These are phyloP conservation scores for Daedaleopsis sinensis DNA, from an alignment of 768 basidiomycete species.

Conservation along the genomic window DNA sequence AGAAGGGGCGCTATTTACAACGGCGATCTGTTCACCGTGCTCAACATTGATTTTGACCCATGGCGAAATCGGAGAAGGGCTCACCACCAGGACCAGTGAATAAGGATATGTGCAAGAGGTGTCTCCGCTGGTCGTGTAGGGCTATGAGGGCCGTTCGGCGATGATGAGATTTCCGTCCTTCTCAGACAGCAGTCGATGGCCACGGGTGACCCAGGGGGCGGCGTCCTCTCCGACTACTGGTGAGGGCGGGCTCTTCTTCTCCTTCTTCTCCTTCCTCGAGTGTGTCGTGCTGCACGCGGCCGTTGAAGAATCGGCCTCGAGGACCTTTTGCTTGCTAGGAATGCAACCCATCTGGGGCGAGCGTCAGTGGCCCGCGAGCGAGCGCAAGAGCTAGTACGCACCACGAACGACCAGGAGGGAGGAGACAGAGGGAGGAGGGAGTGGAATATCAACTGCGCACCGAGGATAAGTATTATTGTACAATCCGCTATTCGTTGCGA, in stretches of 20 bases:
- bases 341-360: conserved; percentile 43
- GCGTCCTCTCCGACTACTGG: conserved; percentile 27
- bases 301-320: conserved; percentile 16
- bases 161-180: conserved; percentile 30
- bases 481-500: conserved; percentile 13
- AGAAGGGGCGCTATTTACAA: conserved; percentile 7
- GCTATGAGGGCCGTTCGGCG: conserved; percentile 6
- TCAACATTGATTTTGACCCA: not conserved
- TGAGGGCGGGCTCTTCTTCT: conserved; percentile 18
- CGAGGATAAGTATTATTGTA: conserved; percentile 6
- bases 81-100: conserved; percentile 14
- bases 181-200: conserved; percentile 29
- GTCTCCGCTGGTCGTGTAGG: not conserved
- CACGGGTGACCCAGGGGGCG: conserved; percentile 33
- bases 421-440: not conserved
- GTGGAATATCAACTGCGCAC: not conserved
- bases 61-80: not conserved
- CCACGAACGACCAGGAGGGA: conserved; percentile 7
- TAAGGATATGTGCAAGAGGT: not conserved
- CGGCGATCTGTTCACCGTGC: conserved; percentile 2
- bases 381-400: not conserved
- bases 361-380: not conserved
- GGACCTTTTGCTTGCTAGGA: conserved; percentile 40
- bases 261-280: conserved; percentile 12
- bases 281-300: not conserved